phyloP scores from a whole-genome alignment of 257 asterid species.

The Cruciata laevipes region DNA sequence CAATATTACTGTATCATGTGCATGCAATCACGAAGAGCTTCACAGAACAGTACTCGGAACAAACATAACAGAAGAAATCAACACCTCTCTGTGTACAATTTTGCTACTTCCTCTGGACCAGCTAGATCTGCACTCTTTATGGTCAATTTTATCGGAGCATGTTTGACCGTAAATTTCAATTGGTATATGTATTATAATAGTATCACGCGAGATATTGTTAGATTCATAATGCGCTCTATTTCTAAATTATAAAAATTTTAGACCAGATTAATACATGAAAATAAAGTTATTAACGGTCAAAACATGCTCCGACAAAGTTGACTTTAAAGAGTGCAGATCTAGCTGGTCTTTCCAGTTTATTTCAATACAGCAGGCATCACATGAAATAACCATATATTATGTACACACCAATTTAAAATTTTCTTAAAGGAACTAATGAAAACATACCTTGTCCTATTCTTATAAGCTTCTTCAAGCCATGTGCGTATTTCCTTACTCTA shows the following conservation, averaged over 20 bases:
- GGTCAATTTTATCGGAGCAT: too few relatives aligned
- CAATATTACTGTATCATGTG: not conserved
- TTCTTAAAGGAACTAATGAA: not conserved
- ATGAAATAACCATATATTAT: not conserved
- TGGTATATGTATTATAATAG: too few relatives aligned
- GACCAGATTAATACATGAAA: too few relatives aligned
- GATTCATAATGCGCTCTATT: too few relatives aligned
- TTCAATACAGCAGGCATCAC: not conserved
- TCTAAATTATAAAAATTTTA: too few relatives aligned
- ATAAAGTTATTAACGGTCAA: too few relatives aligned
- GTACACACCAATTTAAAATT: not conserved
- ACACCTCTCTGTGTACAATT: not conserved
- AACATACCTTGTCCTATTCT: conserved; percentile 73
- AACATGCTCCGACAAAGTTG: too few relatives aligned
- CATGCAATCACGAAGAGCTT: not conserved
- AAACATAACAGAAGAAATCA: not conserved
- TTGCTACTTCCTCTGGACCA: too few relatives aligned
- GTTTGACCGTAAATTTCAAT: too few relatives aligned
- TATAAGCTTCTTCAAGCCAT: conserved; percentile 68
- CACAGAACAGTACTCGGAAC: not conserved
- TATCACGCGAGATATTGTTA: too few relatives aligned
- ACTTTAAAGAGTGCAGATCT: too few relatives aligned
- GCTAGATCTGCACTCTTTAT: too few relatives aligned
- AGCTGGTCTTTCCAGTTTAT: not conserved
- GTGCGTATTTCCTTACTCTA: conserved; percentile 81